Percentiles rank a stretch among this genome's conserved stretches.
These are phyloP conservation scores for Didymellaceae sp. DNA, from an alignment of 2,329 filamentous ascomycete species.

Conservation along the genomic window DNA sequence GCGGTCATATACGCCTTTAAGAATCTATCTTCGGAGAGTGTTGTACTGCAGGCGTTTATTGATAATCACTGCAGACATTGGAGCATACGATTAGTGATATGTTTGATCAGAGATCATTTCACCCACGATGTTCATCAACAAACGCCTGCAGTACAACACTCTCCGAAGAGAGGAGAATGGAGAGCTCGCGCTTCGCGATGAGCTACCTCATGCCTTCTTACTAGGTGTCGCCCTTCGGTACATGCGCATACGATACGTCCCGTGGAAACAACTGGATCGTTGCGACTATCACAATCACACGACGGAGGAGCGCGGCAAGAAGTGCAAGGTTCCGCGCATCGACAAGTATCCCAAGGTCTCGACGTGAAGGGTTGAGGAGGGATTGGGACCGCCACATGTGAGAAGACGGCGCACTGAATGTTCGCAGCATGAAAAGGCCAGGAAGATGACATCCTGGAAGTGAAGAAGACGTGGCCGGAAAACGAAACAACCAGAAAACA, in stretches of 20 bases:
- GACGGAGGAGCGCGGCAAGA: not conserved
- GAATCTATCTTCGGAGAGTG: slow-evolving; percentile 9
- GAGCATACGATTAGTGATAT: not conserved
- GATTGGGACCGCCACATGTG: too few species aligned
- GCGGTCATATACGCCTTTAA: slow-evolving; percentile 14
- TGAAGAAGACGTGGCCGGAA: too few species aligned
- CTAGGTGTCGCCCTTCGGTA: slow-evolving; percentile 5
- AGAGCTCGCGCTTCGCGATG: not conserved
- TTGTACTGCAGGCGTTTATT: slow-evolving; percentile 15
- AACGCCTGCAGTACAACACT: too few species aligned
- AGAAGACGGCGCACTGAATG: too few species aligned
- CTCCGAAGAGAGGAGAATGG: slow-evolving; percentile 2
- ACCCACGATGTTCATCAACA: too few species aligned
- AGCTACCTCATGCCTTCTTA: slow-evolving; percentile 6
- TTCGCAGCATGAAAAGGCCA: too few species aligned
- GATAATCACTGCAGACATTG: slow-evolving; percentile 3
- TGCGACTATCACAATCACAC: not conserved
- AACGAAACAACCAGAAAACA: too few species aligned
- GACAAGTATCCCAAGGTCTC: too few species aligned
- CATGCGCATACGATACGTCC: not conserved
- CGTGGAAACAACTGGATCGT: not conserved
- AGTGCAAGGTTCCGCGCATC: not conserved
- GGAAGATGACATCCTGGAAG: too few species aligned
- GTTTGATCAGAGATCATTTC: too few species aligned
- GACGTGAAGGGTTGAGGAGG: too few species aligned